Evolutionary conservation across 2,329 filamentous ascomycete genomes (phyloP).

Genomic region (Exophiala alcalophila): DNA sequence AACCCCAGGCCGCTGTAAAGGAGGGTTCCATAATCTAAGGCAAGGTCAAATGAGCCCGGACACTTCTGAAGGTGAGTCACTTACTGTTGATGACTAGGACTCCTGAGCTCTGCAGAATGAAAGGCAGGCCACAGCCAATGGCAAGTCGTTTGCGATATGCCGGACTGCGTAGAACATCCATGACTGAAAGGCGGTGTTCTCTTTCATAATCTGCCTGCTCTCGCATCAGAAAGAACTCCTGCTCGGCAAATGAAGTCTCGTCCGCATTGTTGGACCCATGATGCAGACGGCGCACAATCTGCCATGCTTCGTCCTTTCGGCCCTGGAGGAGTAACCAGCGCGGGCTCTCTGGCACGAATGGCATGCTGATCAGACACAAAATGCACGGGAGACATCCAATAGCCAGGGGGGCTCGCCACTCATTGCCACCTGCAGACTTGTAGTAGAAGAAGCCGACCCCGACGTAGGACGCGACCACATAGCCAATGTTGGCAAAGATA

Average conservation of each 20-base stretch:
- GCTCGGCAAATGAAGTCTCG: conserved; percentile 13
- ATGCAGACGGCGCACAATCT: conserved; percentile 9
- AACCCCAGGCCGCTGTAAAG: conserved; percentile 48
- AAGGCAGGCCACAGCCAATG: conserved; percentile 2
- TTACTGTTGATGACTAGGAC: conserved; percentile 40
- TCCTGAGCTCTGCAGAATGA: conserved; percentile 30
- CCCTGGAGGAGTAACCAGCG: conserved; percentile 17
- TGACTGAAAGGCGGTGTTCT: conserved; percentile 5
- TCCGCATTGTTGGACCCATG: conserved; percentile 3
- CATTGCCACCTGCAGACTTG: conserved; percentile 2
- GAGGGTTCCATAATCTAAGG: conserved; percentile 38
- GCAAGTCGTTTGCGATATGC: conserved; percentile 12
- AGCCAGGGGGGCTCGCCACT: conserved; percentile 19
- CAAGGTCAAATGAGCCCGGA: too few species aligned
- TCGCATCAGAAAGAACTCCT: conserved; percentile 23
- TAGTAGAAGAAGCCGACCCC: conserved; percentile 16
- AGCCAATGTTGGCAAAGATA: background rate
- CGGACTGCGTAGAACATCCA: conserved; percentile 5
- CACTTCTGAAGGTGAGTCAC: background rate
- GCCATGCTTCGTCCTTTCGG: conserved; percentile 12
- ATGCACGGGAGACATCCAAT: conserved; percentile 1
- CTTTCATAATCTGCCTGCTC: conserved; percentile 11
- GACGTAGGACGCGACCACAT: background rate
- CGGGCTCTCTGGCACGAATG: conserved; percentile 16
- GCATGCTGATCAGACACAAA: conserved; percentile 1